Evolutionary conservation across 257 asterid species (phyloP).

Genomic region (Linderniella brevidens): DNA sequence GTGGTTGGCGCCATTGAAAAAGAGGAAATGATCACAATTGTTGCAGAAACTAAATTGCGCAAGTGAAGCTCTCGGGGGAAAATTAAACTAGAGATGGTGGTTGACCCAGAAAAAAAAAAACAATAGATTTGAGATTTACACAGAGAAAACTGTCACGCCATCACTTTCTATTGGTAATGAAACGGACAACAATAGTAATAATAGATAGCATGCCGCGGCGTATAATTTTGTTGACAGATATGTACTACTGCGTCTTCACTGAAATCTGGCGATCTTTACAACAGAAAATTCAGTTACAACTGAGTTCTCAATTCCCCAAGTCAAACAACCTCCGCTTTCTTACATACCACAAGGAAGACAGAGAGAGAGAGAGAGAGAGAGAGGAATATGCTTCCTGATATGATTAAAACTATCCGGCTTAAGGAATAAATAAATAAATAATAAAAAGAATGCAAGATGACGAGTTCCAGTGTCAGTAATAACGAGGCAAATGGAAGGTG

Average conservation of each 20-base stretch:
- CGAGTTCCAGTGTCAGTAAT: no score
- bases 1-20: slow-evolving; percentile 52
- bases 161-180: background rate
- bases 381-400: background rate
- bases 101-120: background rate
- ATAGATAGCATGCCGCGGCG: background rate
- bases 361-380: slow-evolving; percentile 5
- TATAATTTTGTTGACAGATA: no score
- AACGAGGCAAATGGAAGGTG: no score
- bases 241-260: no score
- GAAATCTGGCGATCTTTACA: background rate
- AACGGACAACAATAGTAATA: no score
- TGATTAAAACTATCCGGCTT: no score
- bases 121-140: background rate
- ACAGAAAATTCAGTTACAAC: slow-evolving; percentile 11
- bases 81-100: background rate
- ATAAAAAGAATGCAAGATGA: no score
- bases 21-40: no score
- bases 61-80: no score
- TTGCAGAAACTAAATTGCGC: no score
- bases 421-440: no score
- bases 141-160: background rate
- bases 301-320: slow-evolving; percentile 11
- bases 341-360: no score
- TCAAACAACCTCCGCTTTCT: slow-evolving; percentile 6